Evolutionary conservation across 257 asterid genomes (phyloP), one percentile per base, ranked within the genome.

Genomic region (Penstemon davidsonii): DNA sequence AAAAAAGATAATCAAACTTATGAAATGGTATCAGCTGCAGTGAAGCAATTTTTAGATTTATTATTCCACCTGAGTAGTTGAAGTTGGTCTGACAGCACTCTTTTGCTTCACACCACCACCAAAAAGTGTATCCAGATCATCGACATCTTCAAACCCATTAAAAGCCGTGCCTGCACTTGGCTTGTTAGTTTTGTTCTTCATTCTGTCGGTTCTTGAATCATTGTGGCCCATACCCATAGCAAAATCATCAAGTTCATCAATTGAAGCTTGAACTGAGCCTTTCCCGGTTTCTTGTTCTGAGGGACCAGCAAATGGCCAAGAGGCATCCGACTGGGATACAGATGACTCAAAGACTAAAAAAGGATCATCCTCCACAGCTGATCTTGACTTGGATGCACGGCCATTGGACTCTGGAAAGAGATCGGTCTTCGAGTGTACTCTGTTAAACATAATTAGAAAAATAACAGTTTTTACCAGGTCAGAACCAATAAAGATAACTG

Each of bases 191-290:
- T 13, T 42, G 53, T 43, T 15, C 66, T 53, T 41, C 2, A 47
- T 18, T 3, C 68, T 65, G 46, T 60, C 75, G 64, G 54, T 69
- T 75, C 58, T 79, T 58, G 75, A 68, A 71, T 69, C 79, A 67
- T 66, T 60, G 46, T 55, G 71, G 46, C 60, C 74, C 68, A 68
- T 79, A 58, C 81, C 86, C 68, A 41, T 80, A 75, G 69, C 75
- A 62, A 90, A 86, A 67, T 73, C 85, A 69, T 78, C 88, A 52
- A 88, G 85, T 66, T 80, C 96, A 65, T 86, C 86, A 66, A 81
- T 64, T 1, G 88, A 67, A 69, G 85, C 74, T 33, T 73, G 81
- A 55, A 65, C 77, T 11, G 85, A 70, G 55, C 68, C 53, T 55
- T 75, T 76, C 71, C 81, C 83, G 11, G 44, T 47, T 64, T 54